Evolutionary conservation across 495 filamentous ascomycete species (phyloP).

Genomic region (Annulohypoxylon stygium): DNA sequence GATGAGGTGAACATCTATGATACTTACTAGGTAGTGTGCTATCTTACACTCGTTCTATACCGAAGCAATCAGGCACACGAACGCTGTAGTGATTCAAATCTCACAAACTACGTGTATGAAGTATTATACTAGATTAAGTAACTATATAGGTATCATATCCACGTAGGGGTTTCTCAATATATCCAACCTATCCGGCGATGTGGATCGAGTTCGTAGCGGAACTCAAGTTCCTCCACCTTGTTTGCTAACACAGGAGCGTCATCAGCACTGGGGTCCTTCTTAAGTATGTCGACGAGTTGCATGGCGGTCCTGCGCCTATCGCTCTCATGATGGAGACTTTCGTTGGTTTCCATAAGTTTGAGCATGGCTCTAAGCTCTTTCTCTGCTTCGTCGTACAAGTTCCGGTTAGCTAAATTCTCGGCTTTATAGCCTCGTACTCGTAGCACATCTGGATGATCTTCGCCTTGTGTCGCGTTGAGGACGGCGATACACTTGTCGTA

Average conservation of each 20-base stretch:
- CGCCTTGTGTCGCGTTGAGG: neutral
- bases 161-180: neutral
- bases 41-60: no score
- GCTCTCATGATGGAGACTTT: neutral
- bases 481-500: conserved; percentile 9
- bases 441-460: neutral
- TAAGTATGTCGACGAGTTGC: conserved; percentile 10
- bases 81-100: neutral
- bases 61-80: no score
- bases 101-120: neutral
- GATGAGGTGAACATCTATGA: neutral
- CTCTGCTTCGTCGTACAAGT: conserved; percentile 3
- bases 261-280: neutral
- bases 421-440: conserved; percentile 7
- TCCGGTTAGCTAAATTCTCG: neutral
- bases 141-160: neutral
- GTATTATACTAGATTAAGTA: neutral
- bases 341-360: neutral
- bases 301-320: conserved; percentile 11
- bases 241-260: neutral
- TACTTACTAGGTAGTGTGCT: no score
- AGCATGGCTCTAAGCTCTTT: conserved; percentile 5
- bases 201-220: neutral
- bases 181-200: conserved; percentile 13
- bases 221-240: conserved; percentile 7